Percentiles rank a stretch among this genome's conserved stretches.
Evolutionary conservation across 2,329 filamentous ascomycete species (phyloP).

Genomic region (Neodidymelliopsis sp.): DNA sequence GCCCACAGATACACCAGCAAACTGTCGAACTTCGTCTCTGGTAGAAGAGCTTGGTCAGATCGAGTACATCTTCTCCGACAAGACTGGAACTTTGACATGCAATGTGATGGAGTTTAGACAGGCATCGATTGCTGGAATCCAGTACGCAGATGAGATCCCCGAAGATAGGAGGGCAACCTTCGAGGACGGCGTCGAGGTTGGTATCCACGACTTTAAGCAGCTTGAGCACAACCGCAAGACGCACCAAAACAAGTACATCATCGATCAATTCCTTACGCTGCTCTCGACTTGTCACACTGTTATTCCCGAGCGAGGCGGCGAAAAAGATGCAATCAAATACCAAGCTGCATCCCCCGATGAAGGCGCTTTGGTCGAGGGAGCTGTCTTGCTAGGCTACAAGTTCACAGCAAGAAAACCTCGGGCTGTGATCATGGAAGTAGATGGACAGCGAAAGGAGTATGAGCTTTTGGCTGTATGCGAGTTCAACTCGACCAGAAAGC

Average conservation of each 20-base stretch:
- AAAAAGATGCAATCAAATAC: slow-evolving; percentile 89
- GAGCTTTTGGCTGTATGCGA: slow-evolving; percentile 96
- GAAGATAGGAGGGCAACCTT: slow-evolving; percentile 84
- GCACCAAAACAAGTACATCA: slow-evolving; percentile 66
- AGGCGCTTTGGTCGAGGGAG: slow-evolving; percentile 93
- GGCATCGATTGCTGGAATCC: slow-evolving; percentile 89
- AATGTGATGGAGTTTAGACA: slow-evolving; percentile 99
- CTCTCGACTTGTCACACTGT: slow-evolving; percentile 95
- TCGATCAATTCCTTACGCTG: slow-evolving; percentile 85
- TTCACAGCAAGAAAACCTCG: slow-evolving; percentile 91
- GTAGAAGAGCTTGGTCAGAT: slow-evolving; percentile 98
- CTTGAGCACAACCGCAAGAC: slow-evolving; percentile 73
- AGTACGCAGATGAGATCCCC: slow-evolving; percentile 90
- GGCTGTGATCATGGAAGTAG: slow-evolving; percentile 82
- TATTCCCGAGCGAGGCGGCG: slow-evolving; percentile 86
- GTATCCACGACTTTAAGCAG: slow-evolving; percentile 83
- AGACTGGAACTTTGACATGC: slow-evolving; percentile 96
- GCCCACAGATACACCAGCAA: slow-evolving; percentile 91
- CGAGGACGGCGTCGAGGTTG: slow-evolving; percentile 78
- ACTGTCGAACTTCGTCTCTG: slow-evolving; percentile 93
- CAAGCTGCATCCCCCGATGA: slow-evolving; percentile 98
- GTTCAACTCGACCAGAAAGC: slow-evolving; percentile 96
- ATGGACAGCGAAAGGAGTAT: slow-evolving; percentile 76
- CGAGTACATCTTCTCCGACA: slow-evolving; percentile 98
- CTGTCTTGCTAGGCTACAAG: slow-evolving; percentile 82